Evolutionary conservation across 108 stramenopile genomes (phyloP).

Genomic region (Nannochloropsis salina): DNA sequence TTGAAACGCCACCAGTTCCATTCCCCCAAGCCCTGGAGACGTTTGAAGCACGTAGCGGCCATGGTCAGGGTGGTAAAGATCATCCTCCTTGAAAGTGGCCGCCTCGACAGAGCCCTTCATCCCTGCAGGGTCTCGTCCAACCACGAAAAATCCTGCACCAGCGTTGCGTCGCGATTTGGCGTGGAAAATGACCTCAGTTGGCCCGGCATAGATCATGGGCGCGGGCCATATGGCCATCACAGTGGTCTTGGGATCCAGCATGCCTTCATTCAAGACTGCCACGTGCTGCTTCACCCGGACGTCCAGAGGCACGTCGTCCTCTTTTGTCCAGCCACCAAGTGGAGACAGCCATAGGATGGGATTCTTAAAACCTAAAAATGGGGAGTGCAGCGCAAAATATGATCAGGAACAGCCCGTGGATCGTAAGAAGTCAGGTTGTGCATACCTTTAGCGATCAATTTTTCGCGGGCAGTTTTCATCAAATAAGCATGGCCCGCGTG

Average conservation of each 20-base stretch:
- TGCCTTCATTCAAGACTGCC: slow-evolving; percentile 76
- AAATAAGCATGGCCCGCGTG: slow-evolving; percentile 98
- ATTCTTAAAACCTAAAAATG: slow-evolving; percentile 70
- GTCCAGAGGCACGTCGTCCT: slow-evolving; percentile 94
- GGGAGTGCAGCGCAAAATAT: not conserved
- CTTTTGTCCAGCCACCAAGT: slow-evolving; percentile 96
- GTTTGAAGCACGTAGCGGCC: slow-evolving; percentile 89
- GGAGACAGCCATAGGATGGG: slow-evolving; percentile 96
- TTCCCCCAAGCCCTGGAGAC: slow-evolving; percentile 83
- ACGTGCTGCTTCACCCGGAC: slow-evolving; percentile 96
- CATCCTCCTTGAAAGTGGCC: slow-evolving; percentile 79
- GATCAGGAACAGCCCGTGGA: not conserved
- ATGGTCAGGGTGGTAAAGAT: slow-evolving; percentile 93
- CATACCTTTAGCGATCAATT: slow-evolving; percentile 55
- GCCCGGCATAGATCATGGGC: slow-evolving; percentile 98
- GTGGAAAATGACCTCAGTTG: slow-evolving; percentile 96
- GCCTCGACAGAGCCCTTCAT: slow-evolving; percentile 85
- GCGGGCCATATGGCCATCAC: slow-evolving; percentile 99
- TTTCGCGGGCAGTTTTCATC: slow-evolving; percentile 90
- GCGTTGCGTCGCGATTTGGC: slow-evolving; percentile 80
- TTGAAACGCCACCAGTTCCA: slow-evolving; percentile 92
- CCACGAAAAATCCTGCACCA: slow-evolving; percentile 94
- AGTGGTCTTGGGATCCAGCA: slow-evolving; percentile 83
- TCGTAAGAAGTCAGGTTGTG: not conserved
- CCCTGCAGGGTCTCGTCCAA: slow-evolving; percentile 94